These are phyloP conservation scores for Truncatella angustata DNA, from an alignment of 2,329 filamentous ascomycete species.

Conservation along the genomic window DNA sequence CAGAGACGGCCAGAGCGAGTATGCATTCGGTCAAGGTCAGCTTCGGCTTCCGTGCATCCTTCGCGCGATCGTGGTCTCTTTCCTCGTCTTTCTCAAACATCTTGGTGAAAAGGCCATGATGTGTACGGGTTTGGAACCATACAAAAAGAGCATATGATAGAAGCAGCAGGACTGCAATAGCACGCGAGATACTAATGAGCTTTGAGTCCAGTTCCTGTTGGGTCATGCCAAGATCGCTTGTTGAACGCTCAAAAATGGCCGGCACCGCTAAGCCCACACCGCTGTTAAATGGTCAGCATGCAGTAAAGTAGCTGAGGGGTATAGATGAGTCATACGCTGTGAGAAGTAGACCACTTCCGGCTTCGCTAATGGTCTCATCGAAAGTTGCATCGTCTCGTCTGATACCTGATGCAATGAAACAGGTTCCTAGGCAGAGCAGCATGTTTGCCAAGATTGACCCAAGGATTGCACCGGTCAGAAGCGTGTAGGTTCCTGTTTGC, in stretches of 20 bases:
- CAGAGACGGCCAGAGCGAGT: conserved; percentile 60
- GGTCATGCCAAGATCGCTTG: too few relatives aligned
- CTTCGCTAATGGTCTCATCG: conserved; percentile 73
- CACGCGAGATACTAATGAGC: conserved; percentile 66
- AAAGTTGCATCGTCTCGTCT: conserved; percentile 68
- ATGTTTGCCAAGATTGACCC: conserved; percentile 82
- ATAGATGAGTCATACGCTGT: conserved; percentile 63
- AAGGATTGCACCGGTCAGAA: conserved; percentile 80
- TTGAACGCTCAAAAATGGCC: conserved; percentile 54
- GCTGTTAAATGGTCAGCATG: conserved; percentile 23
- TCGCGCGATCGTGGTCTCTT: conserved; percentile 61
- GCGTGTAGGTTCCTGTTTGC: conserved; percentile 54
- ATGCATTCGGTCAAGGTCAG: conserved; percentile 73
- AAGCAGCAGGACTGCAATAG: conserved; percentile 68
- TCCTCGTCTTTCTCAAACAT: conserved; percentile 71
- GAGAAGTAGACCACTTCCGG: conserved; percentile 72
- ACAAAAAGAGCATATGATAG: conserved; percentile 66
- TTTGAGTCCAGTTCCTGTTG: conserved; percentile 49
- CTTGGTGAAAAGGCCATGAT: conserved; percentile 74
- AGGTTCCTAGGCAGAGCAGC: conserved; percentile 74
- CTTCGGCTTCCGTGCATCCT: conserved; percentile 61
- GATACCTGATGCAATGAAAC: conserved; percentile 76
- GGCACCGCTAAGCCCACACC: conserved; percentile 51
- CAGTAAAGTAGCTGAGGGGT: conserved; percentile 29
- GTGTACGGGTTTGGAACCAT: conserved; percentile 73